A percentile compares a stretch with the other conserved stretches of the same genome.
Conservation (phyloP, 2,329 filamentous ascomycete species). For the Pseudopyrenochaeta lycopersici region DNA sequence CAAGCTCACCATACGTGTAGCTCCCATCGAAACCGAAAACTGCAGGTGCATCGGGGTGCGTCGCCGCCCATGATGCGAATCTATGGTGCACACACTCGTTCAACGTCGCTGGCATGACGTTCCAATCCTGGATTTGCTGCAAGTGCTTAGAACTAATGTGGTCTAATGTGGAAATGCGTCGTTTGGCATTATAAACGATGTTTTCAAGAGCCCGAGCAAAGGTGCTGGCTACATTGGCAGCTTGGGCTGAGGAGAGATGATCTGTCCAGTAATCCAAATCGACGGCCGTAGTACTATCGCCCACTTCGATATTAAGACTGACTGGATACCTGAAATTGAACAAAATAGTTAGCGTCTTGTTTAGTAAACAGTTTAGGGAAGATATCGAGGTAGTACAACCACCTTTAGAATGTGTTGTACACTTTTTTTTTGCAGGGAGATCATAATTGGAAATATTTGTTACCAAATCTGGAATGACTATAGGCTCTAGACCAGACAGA, state of each 20-base stretch:
- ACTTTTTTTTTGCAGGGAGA: too few species aligned
- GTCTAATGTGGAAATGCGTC: slow-evolving; percentile 45
- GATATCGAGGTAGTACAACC: neutral
- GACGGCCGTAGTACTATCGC: slow-evolving; percentile 45
- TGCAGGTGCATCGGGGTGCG: slow-evolving; percentile 39
- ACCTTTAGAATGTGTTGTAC: too few species aligned
- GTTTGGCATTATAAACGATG: slow-evolving; percentile 49
- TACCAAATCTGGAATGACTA: too few species aligned
- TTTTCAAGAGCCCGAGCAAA: slow-evolving; percentile 42
- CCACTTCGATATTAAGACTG: slow-evolving; percentile 59
- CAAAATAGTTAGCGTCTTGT: neutral
- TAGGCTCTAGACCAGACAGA: neutral
- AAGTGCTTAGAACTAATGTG: slow-evolving; percentile 50
- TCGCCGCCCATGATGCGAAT: slow-evolving; percentile 33
- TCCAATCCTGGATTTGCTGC: slow-evolving; percentile 41
- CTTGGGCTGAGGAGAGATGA: slow-evolving; percentile 41
- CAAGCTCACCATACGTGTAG: slow-evolving; percentile 44
- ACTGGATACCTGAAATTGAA: slow-evolving; percentile 46
- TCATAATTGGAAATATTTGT: too few species aligned
- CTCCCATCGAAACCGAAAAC: slow-evolving; percentile 45
- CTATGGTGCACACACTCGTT: slow-evolving; percentile 42
- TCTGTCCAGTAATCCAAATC: slow-evolving; percentile 48
- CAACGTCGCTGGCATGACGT: slow-evolving; percentile 40
- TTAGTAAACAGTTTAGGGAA: too few species aligned
- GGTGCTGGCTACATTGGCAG: slow-evolving; percentile 42